phyloP scores from a whole-genome alignment of 805 yeast species.

The Wickerhamomyces mucosus region DNA sequence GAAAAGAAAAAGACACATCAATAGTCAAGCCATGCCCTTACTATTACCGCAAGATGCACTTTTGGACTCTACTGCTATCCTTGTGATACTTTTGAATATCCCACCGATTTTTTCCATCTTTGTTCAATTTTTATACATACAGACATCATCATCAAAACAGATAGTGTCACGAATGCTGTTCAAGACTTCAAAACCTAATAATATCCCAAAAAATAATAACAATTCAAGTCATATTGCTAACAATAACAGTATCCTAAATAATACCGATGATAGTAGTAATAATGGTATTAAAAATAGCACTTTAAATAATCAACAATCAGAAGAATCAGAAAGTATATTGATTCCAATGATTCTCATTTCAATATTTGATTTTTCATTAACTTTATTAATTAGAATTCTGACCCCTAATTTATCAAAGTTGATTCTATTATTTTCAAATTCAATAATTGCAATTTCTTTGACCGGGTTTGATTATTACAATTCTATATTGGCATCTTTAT shows the following conservation, averaged over 20 bases:
- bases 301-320: neutral
- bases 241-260: neutral
- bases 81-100: constrained; percentile 14
- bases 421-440: constrained; percentile 15
- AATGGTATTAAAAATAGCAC: neutral
- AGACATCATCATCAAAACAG: constrained; percentile 12
- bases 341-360: constrained; percentile 11
- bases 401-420: constrained; percentile 16
- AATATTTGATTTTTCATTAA: constrained; percentile 12
- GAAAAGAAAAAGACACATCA: neutral
- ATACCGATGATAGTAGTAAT: neutral
- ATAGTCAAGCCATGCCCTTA: constrained; percentile 1
- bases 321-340: constrained; percentile 4
- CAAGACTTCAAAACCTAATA: neutral
- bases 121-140: constrained; percentile 9
- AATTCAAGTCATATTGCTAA: too few species aligned
- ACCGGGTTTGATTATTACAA: constrained; percentile 12
- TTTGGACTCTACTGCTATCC: constrained; percentile 17
- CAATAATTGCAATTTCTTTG: constrained; percentile 14
- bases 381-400: constrained; percentile 10
- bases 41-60: constrained; percentile 14
- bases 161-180: constrained; percentile 4
- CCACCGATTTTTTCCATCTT: constrained; percentile 16
- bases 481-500: constrained; percentile 5
- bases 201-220: too few species aligned